Percentiles rank a stretch among this genome's conserved stretches.
These are phyloP conservation scores for Aspergillus brasiliensis DNA, from an alignment of 2,329 filamentous ascomycete genomes.

Conservation along the genomic window DNA sequence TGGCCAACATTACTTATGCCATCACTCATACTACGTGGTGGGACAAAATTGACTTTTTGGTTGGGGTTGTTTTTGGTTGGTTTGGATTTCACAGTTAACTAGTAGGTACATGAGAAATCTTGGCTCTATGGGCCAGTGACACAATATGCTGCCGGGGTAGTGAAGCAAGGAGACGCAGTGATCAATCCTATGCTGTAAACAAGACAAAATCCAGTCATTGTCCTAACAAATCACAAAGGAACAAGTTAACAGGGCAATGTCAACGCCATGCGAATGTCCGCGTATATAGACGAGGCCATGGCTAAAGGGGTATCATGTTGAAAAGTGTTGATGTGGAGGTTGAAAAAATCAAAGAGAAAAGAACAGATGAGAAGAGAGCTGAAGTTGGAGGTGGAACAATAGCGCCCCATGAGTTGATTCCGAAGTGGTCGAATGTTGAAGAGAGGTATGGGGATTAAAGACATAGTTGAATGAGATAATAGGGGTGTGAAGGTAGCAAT, in stretches of 20 bases:
- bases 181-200: not conserved
- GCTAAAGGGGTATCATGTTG: slow-evolving; percentile 14
- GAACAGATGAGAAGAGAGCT: not conserved
- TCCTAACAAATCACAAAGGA: not conserved
- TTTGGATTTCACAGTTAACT: slow-evolving; percentile 3
- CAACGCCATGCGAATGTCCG: not conserved
- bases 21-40: not conserved
- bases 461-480: slow-evolving; percentile 16
- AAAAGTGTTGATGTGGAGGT: slow-evolving; percentile 2
- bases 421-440: not conserved
- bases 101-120: not conserved
- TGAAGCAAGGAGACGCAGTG: not conserved
- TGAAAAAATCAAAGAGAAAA: not conserved
- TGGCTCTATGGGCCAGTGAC: not conserved
- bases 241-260: not conserved
- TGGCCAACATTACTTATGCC: not conserved
- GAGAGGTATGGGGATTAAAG: not conserved
- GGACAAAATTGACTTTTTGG: not conserved
- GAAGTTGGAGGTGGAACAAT: not conserved
- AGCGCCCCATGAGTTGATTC: not conserved
- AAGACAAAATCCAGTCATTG: not conserved
- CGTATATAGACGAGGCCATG: not conserved
- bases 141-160: not conserved
- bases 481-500: slow-evolving; percentile 11
- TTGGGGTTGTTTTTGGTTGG: not conserved